Percentiles rank a stretch among this genome's conserved stretches.
Evolutionary conservation across 768 basidiomycete genomes (phyloP).

Genomic region (Leccinum obscurum): DNA sequence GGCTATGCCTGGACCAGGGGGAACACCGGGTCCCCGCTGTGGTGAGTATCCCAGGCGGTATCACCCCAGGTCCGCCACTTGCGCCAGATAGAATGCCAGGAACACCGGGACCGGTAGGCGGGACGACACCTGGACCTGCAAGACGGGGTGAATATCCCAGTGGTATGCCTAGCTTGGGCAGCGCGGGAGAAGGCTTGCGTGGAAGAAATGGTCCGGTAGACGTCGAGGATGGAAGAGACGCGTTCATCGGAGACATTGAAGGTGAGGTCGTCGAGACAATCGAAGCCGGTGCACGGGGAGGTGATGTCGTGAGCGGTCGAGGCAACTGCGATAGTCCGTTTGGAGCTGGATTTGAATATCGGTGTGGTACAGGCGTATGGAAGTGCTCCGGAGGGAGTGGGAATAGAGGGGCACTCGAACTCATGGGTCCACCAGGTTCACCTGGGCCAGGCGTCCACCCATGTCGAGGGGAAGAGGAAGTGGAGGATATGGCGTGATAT

Average conservation of each 20-base stretch:
- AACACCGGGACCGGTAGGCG: neutral
- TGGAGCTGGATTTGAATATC: slow-evolving; percentile 24
- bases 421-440: slow-evolving; percentile 30
- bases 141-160: slow-evolving; percentile 32
- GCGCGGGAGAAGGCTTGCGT: slow-evolving; percentile 28
- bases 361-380: slow-evolving; percentile 32
- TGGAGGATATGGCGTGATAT: slow-evolving; percentile 33
- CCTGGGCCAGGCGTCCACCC: slow-evolving; percentile 33
- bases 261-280: slow-evolving; percentile 17
- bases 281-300: neutral
- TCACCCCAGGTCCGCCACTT: slow-evolving; percentile 5
- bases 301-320: slow-evolving; percentile 12
- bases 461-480: slow-evolving; percentile 45
- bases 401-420: slow-evolving; percentile 30
- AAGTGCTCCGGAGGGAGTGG: slow-evolving; percentile 29
- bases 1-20: slow-evolving; percentile 29
- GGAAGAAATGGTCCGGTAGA: slow-evolving; percentile 21
- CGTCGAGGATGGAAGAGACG: slow-evolving; percentile 12
- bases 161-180: slow-evolving; percentile 31
- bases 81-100: neutral
- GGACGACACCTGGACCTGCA: slow-evolving; percentile 21
- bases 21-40: slow-evolving; percentile 32
- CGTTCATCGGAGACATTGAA: slow-evolving; percentile 18
- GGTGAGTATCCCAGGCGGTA: slow-evolving; percentile 26
- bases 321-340: slow-evolving; percentile 25